A percentile compares a stretch with the other conserved stretches of the same genome.
phyloP scores from a whole-genome alignment of 1,139 yeast species.

The Sugiyamaella japonica region DNA sequence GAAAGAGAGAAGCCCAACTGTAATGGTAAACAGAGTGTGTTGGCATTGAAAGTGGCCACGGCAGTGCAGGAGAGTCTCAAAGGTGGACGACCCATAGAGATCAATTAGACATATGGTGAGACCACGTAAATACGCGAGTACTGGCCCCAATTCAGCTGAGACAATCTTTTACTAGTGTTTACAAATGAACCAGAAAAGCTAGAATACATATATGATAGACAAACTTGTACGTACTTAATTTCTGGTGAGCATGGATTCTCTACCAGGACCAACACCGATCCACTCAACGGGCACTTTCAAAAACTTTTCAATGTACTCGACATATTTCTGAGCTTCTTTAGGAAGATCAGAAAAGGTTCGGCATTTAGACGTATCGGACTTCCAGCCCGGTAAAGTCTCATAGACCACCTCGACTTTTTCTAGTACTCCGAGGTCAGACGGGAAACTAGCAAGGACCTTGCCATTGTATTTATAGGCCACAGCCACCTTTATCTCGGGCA shows the following conservation, averaged over 20 bases:
- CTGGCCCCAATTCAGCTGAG: no score
- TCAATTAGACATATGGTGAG: background rate
- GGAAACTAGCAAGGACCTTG: constrained; percentile 72
- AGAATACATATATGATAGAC: background rate
- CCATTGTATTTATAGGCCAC: constrained; percentile 80
- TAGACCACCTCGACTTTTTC: constrained; percentile 91
- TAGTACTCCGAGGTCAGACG: constrained; percentile 80
- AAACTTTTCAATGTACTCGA: constrained; percentile 80
- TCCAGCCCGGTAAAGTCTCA: constrained; percentile 93
- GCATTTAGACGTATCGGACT: constrained; percentile 73
- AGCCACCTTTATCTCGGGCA: constrained; percentile 85
- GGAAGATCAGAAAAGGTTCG: constrained; percentile 77
- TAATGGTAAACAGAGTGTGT: constrained; percentile 9
- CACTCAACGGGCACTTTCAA: constrained; percentile 84
- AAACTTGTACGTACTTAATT: constrained; percentile 7
- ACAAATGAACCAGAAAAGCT: no score
- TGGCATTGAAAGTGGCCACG: constrained; percentile 12
- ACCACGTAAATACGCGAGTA: no score
- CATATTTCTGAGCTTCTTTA: constrained; percentile 78
- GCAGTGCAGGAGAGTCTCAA: constrained; percentile 13
- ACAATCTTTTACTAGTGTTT: no score
- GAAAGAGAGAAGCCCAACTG: constrained; percentile 11
- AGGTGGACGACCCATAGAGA: constrained; percentile 4
- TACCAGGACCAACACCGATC: constrained; percentile 99
- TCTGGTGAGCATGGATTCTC: constrained; percentile 51